phyloP scores from a whole-genome alignment of 2,329 filamentous ascomycete species.

The Colletotrichum chrysophilum region DNA sequence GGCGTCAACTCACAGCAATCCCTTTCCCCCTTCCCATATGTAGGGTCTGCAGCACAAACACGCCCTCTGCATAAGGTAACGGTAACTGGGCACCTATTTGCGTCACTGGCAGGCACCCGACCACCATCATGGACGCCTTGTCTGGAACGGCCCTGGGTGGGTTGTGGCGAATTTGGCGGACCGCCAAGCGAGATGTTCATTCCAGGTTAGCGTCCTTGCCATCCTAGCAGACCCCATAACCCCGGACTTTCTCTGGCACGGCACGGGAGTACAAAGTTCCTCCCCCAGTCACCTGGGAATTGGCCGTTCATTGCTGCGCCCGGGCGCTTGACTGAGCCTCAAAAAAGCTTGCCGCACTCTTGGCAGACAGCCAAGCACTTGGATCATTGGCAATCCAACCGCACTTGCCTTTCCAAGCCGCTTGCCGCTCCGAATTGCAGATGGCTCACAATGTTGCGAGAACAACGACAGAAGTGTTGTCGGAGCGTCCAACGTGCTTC shows the following conservation, averaged over 20 bases:
- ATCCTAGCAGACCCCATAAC: neutral
- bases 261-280: neutral
- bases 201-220: neutral
- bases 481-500: neutral
- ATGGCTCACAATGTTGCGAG: neutral
- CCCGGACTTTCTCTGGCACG: neutral
- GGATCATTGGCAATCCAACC: neutral
- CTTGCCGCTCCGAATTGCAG: neutral
- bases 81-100: neutral
- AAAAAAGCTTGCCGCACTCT: neutral
- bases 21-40: neutral
- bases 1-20: neutral
- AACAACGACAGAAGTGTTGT: neutral
- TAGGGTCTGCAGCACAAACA: neutral
- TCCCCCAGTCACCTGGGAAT: neutral
- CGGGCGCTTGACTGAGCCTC: neutral
- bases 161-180: neutral
- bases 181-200: neutral
- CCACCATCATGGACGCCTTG: neutral
- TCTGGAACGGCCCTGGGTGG: neutral
- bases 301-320: neutral
- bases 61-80: neutral
- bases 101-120: neutral
- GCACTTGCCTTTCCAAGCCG: neutral
- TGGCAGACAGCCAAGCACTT: constrained; percentile 1